Evolutionary conservation across 2,329 filamentous ascomycete species (phyloP).

Genomic region (Hirsutella minnesotensis): DNA sequence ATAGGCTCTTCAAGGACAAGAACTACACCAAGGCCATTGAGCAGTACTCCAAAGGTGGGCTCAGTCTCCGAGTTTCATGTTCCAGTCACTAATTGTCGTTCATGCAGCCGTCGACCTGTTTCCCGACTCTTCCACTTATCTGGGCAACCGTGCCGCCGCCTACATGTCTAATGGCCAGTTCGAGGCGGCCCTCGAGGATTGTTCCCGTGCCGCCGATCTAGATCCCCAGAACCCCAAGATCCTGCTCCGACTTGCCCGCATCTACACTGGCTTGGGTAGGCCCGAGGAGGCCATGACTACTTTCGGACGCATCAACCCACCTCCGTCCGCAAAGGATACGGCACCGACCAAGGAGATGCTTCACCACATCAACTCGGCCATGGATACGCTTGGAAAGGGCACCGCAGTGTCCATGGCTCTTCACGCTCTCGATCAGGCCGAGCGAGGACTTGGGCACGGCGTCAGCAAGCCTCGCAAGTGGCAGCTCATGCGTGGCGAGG

Average conservation of each 20-base stretch:
- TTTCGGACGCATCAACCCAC: conserved; percentile 67
- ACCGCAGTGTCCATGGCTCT: conserved; percentile 83
- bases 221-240: conserved; percentile 84
- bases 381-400: conserved; percentile 62
- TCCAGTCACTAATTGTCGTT: neutral
- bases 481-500: conserved; percentile 85
- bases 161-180: conserved; percentile 82
- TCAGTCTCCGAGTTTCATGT: neutral
- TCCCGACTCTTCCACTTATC: conserved; percentile 75
- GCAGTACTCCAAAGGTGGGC: conserved; percentile 88
- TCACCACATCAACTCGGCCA: conserved; percentile 67
- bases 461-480: conserved; percentile 81
- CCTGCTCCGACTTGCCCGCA: conserved; percentile 73
- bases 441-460: conserved; percentile 62
- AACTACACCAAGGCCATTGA: conserved; percentile 80
- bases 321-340: conserved; percentile 75
- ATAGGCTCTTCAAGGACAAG: conserved; percentile 93
- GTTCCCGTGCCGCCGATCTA: conserved; percentile 66
- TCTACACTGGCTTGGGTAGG: conserved; percentile 77
- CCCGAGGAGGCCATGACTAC: conserved; percentile 79
- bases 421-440: conserved; percentile 83
- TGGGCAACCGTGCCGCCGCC: conserved; percentile 89
- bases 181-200: conserved; percentile 73
- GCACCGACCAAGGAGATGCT: conserved; percentile 76
- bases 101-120: conserved; percentile 67